Conservation (phyloP, 2,329 filamentous ascomycete genomes). For the Cladorrhinum sp. region DNA sequence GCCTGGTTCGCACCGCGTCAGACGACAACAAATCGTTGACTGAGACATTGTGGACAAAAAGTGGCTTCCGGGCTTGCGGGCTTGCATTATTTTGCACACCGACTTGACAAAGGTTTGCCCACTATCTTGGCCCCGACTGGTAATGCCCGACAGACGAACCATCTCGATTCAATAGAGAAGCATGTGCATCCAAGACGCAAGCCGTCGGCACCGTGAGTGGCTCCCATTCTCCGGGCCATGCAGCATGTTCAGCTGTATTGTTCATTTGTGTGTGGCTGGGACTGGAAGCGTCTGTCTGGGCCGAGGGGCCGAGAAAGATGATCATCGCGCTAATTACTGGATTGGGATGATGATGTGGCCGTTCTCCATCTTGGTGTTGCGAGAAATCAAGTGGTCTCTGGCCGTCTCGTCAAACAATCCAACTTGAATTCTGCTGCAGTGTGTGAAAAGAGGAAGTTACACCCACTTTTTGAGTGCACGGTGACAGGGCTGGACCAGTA, state of each 20-base stretch:
- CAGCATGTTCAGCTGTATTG: neutral
- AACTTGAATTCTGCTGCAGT: neutral
- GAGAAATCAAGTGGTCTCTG: neutral
- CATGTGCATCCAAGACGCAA: constrained; percentile 5
- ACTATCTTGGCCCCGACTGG: neutral
- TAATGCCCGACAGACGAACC: neutral
- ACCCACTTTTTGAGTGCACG: neutral
- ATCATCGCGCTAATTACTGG: neutral
- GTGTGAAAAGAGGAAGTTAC: neutral
- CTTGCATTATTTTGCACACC: constrained; percentile 14
- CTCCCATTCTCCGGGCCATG: neutral
- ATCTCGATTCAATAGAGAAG: neutral
- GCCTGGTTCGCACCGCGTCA: constrained; percentile 16
- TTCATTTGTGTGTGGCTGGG: neutral
- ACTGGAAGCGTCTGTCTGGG: neutral
- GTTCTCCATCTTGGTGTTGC: neutral
- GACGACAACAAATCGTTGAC: constrained; percentile 18
- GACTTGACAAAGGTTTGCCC: constrained; percentile 3
- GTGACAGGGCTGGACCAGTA: neutral
- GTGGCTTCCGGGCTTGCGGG: constrained; percentile 16
- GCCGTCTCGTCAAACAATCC: too few species aligned
- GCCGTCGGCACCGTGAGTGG: constrained; percentile 11
- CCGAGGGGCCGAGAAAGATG: neutral
- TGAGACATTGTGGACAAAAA: constrained; percentile 18
- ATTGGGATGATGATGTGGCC: neutral